Conservation (phyloP, 768 basidiomycete genomes). For the Pholiota conissans region DNA sequence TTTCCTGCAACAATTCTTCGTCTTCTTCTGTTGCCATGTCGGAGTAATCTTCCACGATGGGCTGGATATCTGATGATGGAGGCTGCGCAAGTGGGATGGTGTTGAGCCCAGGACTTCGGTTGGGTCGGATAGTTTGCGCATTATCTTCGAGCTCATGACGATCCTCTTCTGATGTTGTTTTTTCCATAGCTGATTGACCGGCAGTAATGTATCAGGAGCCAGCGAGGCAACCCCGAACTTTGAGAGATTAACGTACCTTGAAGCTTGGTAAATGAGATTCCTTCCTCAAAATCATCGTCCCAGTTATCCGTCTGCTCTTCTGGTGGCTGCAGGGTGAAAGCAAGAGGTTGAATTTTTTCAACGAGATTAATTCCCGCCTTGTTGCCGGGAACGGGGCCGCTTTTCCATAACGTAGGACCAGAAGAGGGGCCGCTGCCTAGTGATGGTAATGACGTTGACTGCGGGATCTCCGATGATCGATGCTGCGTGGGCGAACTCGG, state of each 20-base stretch:
- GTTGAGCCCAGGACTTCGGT: constrained; percentile 61
- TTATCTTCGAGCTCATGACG: constrained; percentile 66
- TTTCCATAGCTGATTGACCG: constrained; percentile 55
- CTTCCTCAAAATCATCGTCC: constrained; percentile 98
- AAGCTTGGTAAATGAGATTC: constrained; percentile 83
- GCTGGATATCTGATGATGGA: constrained; percentile 59
- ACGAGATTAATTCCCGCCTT: constrained; percentile 42
- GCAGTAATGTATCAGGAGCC: too few species aligned
- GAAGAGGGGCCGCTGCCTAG: constrained; percentile 29
- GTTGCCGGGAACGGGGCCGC: constrained; percentile 27
- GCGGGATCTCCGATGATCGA: constrained; percentile 32
- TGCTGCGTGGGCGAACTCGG: constrained; percentile 47
- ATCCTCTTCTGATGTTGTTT: constrained; percentile 56
- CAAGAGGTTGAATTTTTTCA: constrained; percentile 61
- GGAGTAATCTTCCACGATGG: constrained; percentile 89
- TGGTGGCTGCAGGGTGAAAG: constrained; percentile 66
- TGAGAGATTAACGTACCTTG: constrained; percentile 43
- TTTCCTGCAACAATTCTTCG: constrained; percentile 63
- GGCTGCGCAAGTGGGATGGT: constrained; percentile 57
- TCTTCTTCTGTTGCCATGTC: constrained; percentile 84
- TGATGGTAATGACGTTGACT: constrained; percentile 27
- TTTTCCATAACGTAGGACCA: constrained; percentile 35
- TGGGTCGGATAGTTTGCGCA: constrained; percentile 78
- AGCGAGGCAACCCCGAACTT: too few species aligned
- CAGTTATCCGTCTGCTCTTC: constrained; percentile 94